These are phyloP conservation scores for Talaromyces marneffei DNA, from an alignment of 2,329 filamentous ascomycete genomes.

Conservation along the genomic window DNA sequence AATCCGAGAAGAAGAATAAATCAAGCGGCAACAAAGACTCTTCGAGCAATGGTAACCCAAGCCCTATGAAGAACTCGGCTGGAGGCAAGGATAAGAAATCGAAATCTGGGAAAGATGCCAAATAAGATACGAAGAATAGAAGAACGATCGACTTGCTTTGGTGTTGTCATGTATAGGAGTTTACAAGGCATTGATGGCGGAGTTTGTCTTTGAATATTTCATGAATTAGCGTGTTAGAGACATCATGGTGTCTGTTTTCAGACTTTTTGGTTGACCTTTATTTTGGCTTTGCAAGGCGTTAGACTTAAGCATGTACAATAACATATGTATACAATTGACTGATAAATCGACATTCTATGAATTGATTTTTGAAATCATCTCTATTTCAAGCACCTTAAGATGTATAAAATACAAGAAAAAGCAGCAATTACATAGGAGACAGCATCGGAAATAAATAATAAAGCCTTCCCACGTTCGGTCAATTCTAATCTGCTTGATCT, in stretches of 20 bases:
- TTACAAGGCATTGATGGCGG: not conserved
- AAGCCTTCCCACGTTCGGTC: not conserved
- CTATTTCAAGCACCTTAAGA: conserved; percentile 8
- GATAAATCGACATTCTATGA: not conserved
- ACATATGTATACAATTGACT: not conserved
- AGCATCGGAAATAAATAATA: not conserved
- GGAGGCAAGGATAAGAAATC: conserved; percentile 13
- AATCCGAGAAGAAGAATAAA: conserved; percentile 13
- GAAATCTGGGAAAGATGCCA: conserved; percentile 9
- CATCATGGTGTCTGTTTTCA: not conserved
- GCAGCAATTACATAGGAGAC: conserved; percentile 6
- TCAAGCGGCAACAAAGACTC: conserved; percentile 3
- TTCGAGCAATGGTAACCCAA: conserved; percentile 1
- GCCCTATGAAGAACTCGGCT: conserved; percentile 5
- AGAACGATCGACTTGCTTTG: not conserved
- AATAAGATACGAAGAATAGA: not conserved
- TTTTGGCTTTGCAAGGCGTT: not conserved
- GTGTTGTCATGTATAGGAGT: not conserved
- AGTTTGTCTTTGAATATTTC: not conserved
- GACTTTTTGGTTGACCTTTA: not conserved
- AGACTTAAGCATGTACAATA: not conserved
- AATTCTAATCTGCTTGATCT: conserved; percentile 8
- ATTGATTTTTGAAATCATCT: conserved; percentile 1
- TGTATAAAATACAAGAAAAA: conserved; percentile 12
- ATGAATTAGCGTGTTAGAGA: not conserved